Evolutionary conservation across 176 grass and related monocot species (phyloP).

Genomic region (Dendrocalamus sinicus): DNA sequence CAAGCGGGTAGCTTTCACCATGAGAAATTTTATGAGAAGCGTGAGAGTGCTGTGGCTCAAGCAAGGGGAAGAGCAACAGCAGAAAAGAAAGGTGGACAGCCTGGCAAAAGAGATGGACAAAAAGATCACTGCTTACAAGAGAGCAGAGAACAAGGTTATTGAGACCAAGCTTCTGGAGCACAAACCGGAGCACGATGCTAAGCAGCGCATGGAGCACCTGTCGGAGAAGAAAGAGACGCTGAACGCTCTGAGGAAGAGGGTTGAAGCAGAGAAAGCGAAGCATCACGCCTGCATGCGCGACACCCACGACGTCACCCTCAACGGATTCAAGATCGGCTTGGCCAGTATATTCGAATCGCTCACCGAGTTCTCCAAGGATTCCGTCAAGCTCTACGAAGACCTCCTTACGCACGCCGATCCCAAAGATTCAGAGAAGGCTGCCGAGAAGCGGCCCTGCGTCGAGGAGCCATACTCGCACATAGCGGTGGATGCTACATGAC

Average conservation of each 20-base stretch:
- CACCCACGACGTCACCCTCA: conserved; percentile 85
- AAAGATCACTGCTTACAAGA: conserved; percentile 67
- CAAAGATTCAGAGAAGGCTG: conserved; percentile 46
- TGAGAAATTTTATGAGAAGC: conserved; percentile 82
- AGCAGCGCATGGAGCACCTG: conserved; percentile 74
- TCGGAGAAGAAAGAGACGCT: conserved; percentile 74
- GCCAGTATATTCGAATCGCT: conserved; percentile 83
- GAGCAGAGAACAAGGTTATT: conserved; percentile 82
- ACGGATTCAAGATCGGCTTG: conserved; percentile 90
- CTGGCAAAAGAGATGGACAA: conserved; percentile 83
- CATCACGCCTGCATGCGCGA: conserved; percentile 76
- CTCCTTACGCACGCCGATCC: conserved; percentile 46
- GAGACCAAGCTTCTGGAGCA: conserved; percentile 84
- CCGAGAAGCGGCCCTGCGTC: conserved; percentile 41
- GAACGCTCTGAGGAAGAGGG: conserved; percentile 57
- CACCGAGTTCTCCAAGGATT: conserved; percentile 73
- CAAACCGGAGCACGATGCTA: conserved; percentile 63
- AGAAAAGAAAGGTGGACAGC: conserved; percentile 85
- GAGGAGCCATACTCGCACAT: conserved; percentile 39
- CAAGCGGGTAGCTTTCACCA: conserved; percentile 55
- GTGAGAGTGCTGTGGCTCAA: conserved; percentile 86
- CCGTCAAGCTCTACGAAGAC: conserved; percentile 65
- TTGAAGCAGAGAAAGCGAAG: conserved; percentile 76
- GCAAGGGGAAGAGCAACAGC: conserved; percentile 88
- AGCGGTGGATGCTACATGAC: conserved; percentile 43